These are phyloP conservation scores for Dendrostoma leiphaemia DNA, from an alignment of 2,329 filamentous ascomycete genomes.

Conservation along the genomic window DNA sequence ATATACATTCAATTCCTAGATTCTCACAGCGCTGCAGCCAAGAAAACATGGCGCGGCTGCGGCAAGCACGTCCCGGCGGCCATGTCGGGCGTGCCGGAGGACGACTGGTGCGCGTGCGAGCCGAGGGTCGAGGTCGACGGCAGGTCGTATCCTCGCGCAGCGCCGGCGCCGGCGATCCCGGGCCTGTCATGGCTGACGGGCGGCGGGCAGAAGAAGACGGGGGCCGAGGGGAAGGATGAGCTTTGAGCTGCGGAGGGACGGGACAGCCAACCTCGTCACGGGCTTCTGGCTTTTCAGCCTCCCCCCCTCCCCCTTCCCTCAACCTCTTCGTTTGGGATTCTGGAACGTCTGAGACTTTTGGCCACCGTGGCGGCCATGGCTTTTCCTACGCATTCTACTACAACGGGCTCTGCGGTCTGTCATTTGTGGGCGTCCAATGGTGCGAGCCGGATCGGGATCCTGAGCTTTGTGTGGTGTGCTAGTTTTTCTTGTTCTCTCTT, in stretches of 20 bases:
- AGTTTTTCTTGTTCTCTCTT: too few species aligned
- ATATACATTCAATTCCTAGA: neutral
- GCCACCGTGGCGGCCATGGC: too few species aligned
- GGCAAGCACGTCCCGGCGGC: slow-evolving; percentile 45
- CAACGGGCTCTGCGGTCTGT: too few species aligned
- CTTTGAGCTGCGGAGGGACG: slow-evolving; percentile 12
- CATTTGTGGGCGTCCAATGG: too few species aligned
- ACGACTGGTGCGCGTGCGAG: slow-evolving; percentile 47
- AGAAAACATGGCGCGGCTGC: slow-evolving; percentile 49
- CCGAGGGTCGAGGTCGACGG: slow-evolving; percentile 42
- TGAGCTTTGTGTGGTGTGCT: too few species aligned
- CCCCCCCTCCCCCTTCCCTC: too few species aligned
- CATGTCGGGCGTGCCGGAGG: slow-evolving; percentile 41
- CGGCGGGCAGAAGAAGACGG: slow-evolving; percentile 8
- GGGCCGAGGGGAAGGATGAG: slow-evolving; percentile 19
- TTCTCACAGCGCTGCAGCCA: slow-evolving; percentile 33
- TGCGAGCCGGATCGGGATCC: too few species aligned
- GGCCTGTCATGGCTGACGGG: slow-evolving; percentile 31
- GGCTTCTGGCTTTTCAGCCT: too few species aligned
- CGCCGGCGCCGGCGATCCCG: slow-evolving; percentile 34
- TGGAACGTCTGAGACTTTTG: too few species aligned
- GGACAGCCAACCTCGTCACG: too few species aligned
- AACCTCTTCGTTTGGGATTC: too few species aligned
- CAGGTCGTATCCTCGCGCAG: slow-evolving; percentile 45
- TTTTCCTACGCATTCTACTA: too few species aligned